These are phyloP conservation scores for Aechmea fasciata DNA, from an alignment of 176 grass and related monocot genomes.

Conservation along the genomic window DNA sequence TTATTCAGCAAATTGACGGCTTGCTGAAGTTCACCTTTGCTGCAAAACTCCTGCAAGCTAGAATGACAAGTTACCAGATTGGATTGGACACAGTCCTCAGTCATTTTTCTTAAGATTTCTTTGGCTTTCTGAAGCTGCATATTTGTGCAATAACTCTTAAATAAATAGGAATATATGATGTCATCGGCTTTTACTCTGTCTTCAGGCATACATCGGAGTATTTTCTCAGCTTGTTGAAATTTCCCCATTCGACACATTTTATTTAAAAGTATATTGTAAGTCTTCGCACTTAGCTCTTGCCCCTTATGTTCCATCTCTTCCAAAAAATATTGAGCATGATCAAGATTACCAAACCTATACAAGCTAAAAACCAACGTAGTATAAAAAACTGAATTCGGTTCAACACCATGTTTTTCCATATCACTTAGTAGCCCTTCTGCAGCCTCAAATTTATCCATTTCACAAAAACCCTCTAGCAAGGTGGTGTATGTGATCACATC, in stretches of 20 bases:
- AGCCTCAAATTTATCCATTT: constrained; percentile 3
- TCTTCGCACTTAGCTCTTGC: constrained; percentile 1
- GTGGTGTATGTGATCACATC: background rate
- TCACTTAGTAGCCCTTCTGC: background rate
- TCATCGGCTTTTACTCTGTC: background rate
- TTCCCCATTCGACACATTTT: background rate
- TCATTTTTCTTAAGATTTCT: constrained; percentile 8
- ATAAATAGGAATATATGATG: constrained; percentile 1
- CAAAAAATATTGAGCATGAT: constrained; percentile 2
- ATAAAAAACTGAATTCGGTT: constrained; percentile 13
- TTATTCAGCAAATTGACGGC: constrained; percentile 9
- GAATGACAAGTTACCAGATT: background rate
- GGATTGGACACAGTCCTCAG: background rate
- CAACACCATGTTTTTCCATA: constrained; percentile 9
- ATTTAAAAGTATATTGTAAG: background rate
- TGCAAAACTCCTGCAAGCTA: constrained; percentile 13
- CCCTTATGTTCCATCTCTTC: constrained; percentile 8
- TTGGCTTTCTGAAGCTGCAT: constrained; percentile 15
- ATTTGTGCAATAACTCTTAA: constrained; percentile 10
- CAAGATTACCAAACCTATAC: background rate
- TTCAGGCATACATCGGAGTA: background rate
- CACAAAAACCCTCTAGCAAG: constrained; percentile 3
- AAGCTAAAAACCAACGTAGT: background rate
- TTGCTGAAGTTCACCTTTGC: constrained; percentile 9
- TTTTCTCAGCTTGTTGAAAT: constrained; percentile 8